Evolutionary conservation across 345 rosid species (phyloP).

Genomic region (Xanthoceras sorbifolium): DNA sequence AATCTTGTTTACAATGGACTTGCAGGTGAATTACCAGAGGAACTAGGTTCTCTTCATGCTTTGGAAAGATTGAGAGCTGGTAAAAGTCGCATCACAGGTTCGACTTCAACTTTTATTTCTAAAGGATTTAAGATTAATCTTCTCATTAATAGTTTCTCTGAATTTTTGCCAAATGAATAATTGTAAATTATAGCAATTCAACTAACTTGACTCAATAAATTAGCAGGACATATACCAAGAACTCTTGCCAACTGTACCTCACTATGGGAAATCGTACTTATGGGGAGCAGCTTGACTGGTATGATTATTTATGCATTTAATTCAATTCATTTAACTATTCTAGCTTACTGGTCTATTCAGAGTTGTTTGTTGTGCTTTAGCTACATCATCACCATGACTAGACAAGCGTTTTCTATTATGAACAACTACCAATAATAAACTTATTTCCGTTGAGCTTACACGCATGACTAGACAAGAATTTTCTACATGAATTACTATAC

Average conservation of each 20-base stretch:
- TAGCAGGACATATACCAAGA: slow-evolving; percentile 17
- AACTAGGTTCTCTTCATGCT: background rate
- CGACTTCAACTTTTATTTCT: no score
- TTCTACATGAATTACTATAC: no score
- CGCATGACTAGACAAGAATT: no score
- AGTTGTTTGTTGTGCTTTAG: no score
- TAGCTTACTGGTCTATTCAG: background rate
- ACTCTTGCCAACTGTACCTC: slow-evolving; percentile 2
- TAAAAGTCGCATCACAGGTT: no score
- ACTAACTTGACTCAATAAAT: background rate
- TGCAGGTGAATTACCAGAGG: background rate
- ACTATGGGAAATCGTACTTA: background rate
- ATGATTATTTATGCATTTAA: background rate
- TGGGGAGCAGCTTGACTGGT: background rate
- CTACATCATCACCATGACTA: no score
- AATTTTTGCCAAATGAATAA: background rate
- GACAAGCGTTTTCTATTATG: no score
- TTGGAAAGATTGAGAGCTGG: no score
- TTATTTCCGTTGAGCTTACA: no score
- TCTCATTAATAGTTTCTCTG: background rate
- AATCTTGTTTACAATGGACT: no score
- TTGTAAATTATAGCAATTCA: background rate
- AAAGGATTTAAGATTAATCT: background rate
- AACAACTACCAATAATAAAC: no score
- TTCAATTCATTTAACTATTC: background rate